These are phyloP conservation scores for Coemansia sp. DNA, from an alignment of 192 early-diverging fungal species.

Conservation along the genomic window DNA sequence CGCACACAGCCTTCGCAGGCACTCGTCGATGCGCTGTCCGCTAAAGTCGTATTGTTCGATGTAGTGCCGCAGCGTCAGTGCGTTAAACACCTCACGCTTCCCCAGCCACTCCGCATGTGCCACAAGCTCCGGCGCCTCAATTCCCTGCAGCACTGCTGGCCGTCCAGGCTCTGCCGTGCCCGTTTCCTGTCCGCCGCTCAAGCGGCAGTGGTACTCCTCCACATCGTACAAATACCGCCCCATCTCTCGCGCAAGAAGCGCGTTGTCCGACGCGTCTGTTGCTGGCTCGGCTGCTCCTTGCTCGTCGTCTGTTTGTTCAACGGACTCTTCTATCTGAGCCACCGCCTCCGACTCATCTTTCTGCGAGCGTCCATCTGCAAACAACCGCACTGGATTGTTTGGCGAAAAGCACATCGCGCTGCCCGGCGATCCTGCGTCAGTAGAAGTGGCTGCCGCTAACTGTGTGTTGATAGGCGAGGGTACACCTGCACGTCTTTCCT, in stretches of 20 bases:
- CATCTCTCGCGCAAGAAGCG: constrained; percentile 42
- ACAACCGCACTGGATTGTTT: constrained; percentile 11
- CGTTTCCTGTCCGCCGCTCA: neutral
- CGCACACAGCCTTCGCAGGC: constrained; percentile 75
- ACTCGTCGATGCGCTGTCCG: constrained; percentile 68
- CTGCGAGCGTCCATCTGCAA: constrained; percentile 2
- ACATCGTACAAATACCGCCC: constrained; percentile 49
- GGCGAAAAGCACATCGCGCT: constrained; percentile 31
- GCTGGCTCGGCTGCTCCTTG: constrained; percentile 5
- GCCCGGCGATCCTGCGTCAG: neutral
- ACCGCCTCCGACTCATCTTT: neutral
- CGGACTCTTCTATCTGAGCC: neutral
- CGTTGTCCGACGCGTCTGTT: constrained; percentile 18
- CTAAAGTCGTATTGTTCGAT: constrained; percentile 79
- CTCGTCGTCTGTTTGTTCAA: neutral
- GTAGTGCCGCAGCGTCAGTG: constrained; percentile 62
- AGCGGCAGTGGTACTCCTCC: constrained; percentile 33
- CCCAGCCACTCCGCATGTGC: constrained; percentile 55
- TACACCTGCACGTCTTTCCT: neutral
- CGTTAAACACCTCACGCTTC: constrained; percentile 60
- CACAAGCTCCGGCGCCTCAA: constrained; percentile 31
- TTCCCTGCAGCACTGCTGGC: constrained; percentile 35
- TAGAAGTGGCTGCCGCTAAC: neutral
- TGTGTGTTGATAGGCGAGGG: constrained; percentile 12
- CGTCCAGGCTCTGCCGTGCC: constrained; percentile 18